Conservation (phyloP, 2,329 filamentous ascomycete genomes). For the Achaetomium macrosporum region DNA sequence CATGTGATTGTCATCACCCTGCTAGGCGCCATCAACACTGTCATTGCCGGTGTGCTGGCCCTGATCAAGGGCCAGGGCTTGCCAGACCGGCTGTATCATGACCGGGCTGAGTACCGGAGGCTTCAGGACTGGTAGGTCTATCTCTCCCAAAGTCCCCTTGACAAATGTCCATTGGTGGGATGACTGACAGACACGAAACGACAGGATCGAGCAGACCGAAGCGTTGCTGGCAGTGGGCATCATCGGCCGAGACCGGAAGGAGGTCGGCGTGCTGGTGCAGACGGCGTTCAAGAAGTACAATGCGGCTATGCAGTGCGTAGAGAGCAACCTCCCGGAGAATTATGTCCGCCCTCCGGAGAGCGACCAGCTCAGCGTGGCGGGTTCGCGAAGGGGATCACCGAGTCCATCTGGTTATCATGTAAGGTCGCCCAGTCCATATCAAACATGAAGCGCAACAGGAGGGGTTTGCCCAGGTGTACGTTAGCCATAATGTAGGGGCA, state of each 20-base stretch:
- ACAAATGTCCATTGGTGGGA: too few relatives aligned
- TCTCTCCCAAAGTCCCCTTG: not conserved
- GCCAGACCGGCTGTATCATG: conserved; percentile 41
- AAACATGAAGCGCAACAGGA: not conserved
- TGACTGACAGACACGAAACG: not conserved
- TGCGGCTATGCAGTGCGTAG: conserved; percentile 35
- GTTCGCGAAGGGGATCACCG: not conserved
- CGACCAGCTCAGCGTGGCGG: not conserved
- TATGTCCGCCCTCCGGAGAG: conserved; percentile 14
- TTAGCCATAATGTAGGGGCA: not conserved
- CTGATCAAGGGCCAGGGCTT: conserved; percentile 48
- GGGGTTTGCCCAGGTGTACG: too few relatives aligned
- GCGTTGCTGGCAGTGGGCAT: conserved; percentile 38
- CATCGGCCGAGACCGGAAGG: conserved; percentile 36
- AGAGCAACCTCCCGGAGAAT: conserved; percentile 33
- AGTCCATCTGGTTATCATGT: not conserved
- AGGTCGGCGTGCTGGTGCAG: conserved; percentile 40
- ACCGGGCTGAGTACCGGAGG: conserved; percentile 41
- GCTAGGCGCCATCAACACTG: conserved; percentile 56
- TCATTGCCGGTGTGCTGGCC: conserved; percentile 56
- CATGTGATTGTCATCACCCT: conserved; percentile 49
- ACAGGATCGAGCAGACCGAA: conserved; percentile 45
- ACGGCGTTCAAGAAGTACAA: conserved; percentile 40
- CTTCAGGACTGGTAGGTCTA: conserved; percentile 40
- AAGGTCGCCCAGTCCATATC: not conserved